Evolutionary conservation across 345 rosid species (phyloP).

Genomic region (Carallia pectinifolia): DNA sequence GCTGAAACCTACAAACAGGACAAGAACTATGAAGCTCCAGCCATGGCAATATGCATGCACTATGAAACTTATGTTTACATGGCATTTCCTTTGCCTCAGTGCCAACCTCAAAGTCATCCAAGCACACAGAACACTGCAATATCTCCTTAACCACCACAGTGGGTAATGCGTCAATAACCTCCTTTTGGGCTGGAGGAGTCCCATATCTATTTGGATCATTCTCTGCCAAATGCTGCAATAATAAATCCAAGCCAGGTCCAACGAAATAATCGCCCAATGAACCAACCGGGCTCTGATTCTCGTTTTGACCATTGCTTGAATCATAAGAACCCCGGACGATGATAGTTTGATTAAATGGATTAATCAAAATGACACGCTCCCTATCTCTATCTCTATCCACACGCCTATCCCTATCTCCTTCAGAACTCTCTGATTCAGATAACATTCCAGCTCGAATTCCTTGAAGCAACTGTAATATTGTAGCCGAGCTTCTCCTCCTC

Average conservation of each 20-base stretch:
- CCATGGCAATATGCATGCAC: slow-evolving; percentile 77
- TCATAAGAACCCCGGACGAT: slow-evolving; percentile 53
- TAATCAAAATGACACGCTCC: slow-evolving; percentile 49
- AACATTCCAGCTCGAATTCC: slow-evolving; percentile 74
- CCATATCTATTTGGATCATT: slow-evolving; percentile 71
- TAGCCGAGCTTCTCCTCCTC: slow-evolving; percentile 67
- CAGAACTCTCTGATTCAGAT: slow-evolving; percentile 58
- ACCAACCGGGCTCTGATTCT: slow-evolving; percentile 40
- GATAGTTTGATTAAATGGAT: slow-evolving; percentile 60
- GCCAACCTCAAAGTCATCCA: slow-evolving; percentile 76
- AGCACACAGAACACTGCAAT: slow-evolving; percentile 74
- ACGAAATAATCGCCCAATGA: slow-evolving; percentile 75
- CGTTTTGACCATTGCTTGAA: slow-evolving; percentile 38
- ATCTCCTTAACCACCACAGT: slow-evolving; percentile 46
- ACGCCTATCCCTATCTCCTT: slow-evolving; percentile 38
- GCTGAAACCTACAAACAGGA: slow-evolving; percentile 77
- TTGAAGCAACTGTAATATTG: slow-evolving; percentile 71
- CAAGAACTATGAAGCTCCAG: slow-evolving; percentile 91
- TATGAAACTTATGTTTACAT: slow-evolving; percentile 83
- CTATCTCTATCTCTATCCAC: slow-evolving; percentile 34
- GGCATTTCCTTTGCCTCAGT: slow-evolving; percentile 78
- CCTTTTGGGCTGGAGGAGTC: slow-evolving; percentile 81
- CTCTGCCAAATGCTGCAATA: slow-evolving; percentile 80
- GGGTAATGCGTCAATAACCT: slow-evolving; percentile 62
- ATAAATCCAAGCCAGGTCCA: slow-evolving; percentile 74